Evolutionary conservation across 1,139 yeast species (phyloP).

Genomic region (Ashbya aceris): DNA sequence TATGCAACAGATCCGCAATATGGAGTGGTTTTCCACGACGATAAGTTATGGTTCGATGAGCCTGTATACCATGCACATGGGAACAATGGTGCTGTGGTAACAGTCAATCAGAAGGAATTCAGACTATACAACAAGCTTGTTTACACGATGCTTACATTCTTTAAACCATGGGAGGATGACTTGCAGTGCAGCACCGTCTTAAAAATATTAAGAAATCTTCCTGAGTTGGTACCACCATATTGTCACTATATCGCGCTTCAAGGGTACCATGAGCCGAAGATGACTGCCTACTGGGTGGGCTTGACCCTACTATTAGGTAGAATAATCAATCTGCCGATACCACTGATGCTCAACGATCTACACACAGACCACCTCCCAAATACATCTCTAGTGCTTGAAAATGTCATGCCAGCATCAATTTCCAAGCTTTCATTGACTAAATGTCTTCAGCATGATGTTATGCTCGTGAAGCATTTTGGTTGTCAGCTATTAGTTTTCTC

Average conservation of each 20-base stretch:
- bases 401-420: conserved; percentile 59
- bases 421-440: conserved; percentile 49
- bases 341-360: conserved; percentile 28
- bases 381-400: conserved; percentile 37
- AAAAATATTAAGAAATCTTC: conserved; percentile 42
- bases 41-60: conserved; percentile 44
- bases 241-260: conserved; percentile 47
- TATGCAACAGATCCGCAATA: conserved; percentile 42
- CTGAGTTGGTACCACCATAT: conserved; percentile 72
- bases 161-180: conserved; percentile 78
- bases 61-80: conserved; percentile 16
- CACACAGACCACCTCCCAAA: conserved; percentile 28
- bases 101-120: conserved; percentile 41
- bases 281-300: conserved; percentile 77
- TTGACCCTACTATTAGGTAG: conserved; percentile 54
- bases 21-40: conserved; percentile 59
- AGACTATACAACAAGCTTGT: conserved; percentile 59
- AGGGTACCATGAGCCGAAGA: conserved; percentile 60
- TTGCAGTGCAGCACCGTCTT: conserved; percentile 49
- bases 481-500: conserved; percentile 50
- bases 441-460: conserved; percentile 45
- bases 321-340: conserved; percentile 47
- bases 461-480: conserved; percentile 56
- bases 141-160: conserved; percentile 48
- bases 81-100: conserved; percentile 19